These are phyloP conservation scores for Trypanosoma boissoni DNA, from an alignment of 208 protist species.

Conservation along the genomic window DNA sequence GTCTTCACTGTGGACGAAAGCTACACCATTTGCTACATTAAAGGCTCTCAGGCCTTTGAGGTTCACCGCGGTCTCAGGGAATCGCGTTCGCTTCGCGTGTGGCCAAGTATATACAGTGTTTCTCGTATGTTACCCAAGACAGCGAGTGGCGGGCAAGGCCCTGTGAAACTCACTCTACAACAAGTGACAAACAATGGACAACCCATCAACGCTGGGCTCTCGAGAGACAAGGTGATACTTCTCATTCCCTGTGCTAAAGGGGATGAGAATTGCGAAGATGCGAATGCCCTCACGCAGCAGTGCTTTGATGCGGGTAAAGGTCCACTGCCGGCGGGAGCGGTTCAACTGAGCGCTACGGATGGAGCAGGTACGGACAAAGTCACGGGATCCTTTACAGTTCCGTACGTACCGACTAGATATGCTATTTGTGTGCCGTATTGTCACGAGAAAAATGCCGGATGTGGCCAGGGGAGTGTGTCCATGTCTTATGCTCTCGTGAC, in stretches of 20 bases:
- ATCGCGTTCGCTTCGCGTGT: constrained; percentile 40
- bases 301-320: constrained; percentile 35
- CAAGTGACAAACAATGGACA: constrained; percentile 31
- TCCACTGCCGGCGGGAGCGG: constrained; percentile 16
- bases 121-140: constrained; percentile 37
- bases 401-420: constrained; percentile 56
- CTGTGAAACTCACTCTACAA: constrained; percentile 46
- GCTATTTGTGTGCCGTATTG: constrained; percentile 87
- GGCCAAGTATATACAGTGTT: constrained; percentile 63
- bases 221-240: constrained; percentile 54
- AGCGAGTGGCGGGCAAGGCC: constrained; percentile 48
- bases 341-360: constrained; percentile 12
- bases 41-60: constrained; percentile 26
- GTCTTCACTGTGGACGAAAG: constrained; percentile 43
- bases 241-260: constrained; percentile 49
- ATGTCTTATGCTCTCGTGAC: constrained; percentile 69
- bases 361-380: constrained; percentile 5
- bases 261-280: constrained; percentile 32
- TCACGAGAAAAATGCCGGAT: constrained; percentile 18
- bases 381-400: constrained; percentile 51
- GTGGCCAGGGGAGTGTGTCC: constrained; percentile 15
- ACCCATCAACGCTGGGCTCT: constrained; percentile 57
- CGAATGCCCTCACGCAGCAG: constrained; percentile 37
- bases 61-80: constrained; percentile 27
- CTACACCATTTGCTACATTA: constrained; percentile 81